phyloP scores from a whole-genome alignment of 352 stramenopile genomes.

The Phytophthora sojae region DNA sequence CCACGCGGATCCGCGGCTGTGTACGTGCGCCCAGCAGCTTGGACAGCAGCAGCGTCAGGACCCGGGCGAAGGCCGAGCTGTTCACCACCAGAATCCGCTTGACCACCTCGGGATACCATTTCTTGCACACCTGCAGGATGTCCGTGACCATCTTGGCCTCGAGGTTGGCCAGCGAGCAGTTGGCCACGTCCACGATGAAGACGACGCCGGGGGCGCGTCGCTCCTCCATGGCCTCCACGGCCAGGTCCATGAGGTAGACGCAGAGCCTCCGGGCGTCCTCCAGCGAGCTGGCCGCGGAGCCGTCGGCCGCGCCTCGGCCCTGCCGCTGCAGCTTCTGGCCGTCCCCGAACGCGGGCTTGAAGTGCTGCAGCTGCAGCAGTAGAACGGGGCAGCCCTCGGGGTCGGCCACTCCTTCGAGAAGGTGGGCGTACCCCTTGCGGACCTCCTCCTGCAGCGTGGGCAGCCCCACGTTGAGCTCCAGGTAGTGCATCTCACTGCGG shows the following conservation, averaged over 20 bases:
- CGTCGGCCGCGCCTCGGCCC: constrained; percentile 57
- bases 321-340: constrained; percentile 69
- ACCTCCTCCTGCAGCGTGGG: constrained; percentile 69
- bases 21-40: constrained; percentile 60
- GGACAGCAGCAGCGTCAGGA: constrained; percentile 59
- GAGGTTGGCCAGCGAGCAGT: constrained; percentile 54
- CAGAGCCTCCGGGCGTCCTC: constrained; percentile 72
- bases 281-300: constrained; percentile 59
- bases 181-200: constrained; percentile 73
- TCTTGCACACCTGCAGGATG: constrained; percentile 64
- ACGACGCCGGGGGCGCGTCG: constrained; percentile 65
- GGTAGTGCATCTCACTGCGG: constrained; percentile 51
- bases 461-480: constrained; percentile 71
- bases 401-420: constrained; percentile 66
- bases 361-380: constrained; percentile 68
- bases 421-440: constrained; percentile 79
- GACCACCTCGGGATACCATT: constrained; percentile 72
- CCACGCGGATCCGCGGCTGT: constrained; percentile 58
- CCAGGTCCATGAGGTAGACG: constrained; percentile 82
- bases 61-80: constrained; percentile 58
- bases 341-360: constrained; percentile 65
- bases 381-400: constrained; percentile 61
- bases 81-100: constrained; percentile 72
- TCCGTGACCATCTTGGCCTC: constrained; percentile 76
- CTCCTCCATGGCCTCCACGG: constrained; percentile 78